Conservation (phyloP, 192 early-diverging fungal genomes). For the Coemansia sp. region DNA sequence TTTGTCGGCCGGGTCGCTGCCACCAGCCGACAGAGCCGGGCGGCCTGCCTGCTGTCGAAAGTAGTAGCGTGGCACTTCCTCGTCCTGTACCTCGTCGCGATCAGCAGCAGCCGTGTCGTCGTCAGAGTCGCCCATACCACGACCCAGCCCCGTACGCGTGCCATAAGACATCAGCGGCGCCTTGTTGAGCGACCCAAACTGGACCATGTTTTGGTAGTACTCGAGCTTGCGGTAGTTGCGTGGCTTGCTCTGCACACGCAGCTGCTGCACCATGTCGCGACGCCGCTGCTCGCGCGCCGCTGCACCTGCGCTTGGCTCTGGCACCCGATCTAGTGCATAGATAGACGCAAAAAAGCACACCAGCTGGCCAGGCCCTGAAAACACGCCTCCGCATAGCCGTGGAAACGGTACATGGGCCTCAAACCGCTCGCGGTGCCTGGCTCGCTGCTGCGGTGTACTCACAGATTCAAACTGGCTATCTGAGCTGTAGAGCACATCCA, state of each 20-base stretch:
- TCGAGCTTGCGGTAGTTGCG: conserved; percentile 26
- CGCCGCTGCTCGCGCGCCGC: conserved; percentile 21
- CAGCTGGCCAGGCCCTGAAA: conserved; percentile 44
- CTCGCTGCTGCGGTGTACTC: conserved; percentile 18
- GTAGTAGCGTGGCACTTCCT: conserved; percentile 44
- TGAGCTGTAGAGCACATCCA: conserved; percentile 11
- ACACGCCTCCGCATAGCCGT: conserved; percentile 52
- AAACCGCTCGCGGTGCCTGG: conserved; percentile 35
- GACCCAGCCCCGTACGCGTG: conserved; percentile 2
- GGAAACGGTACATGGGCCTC: conserved; percentile 48
- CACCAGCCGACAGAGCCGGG: neutral
- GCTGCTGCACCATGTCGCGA: conserved; percentile 40
- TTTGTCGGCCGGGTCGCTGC: conserved; percentile 7
- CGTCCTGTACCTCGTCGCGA: conserved; percentile 33
- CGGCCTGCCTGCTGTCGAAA: conserved; percentile 34
- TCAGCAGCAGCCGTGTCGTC: conserved; percentile 14
- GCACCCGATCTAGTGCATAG: conserved; percentile 39
- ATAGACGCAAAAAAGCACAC: conserved; percentile 51
- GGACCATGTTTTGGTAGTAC: conserved; percentile 39
- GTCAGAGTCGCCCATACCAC: conserved; percentile 16
- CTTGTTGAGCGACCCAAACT: conserved; percentile 33
- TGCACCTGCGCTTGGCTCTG: conserved; percentile 11
- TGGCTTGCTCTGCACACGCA: conserved; percentile 39
- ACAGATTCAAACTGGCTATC: conserved; percentile 9
- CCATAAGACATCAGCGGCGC: conserved; percentile 26